Evolutionary conservation across 495 filamentous ascomycete genomes (phyloP).

Genomic region (Daldinia loculata): DNA sequence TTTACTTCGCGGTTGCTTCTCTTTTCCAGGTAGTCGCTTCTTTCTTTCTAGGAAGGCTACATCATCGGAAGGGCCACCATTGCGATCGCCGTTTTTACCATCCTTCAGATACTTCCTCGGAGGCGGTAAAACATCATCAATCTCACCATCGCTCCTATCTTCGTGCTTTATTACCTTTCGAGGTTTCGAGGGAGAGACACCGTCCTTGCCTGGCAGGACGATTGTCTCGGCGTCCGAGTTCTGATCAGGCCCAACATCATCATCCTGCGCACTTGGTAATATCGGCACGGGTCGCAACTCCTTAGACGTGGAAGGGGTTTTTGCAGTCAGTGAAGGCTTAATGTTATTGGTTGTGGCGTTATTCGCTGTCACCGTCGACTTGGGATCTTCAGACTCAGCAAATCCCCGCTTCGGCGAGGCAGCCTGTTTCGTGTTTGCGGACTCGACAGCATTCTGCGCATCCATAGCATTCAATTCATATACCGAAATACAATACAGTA

Average conservation of each 20-base stretch:
- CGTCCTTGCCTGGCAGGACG: constrained; percentile 76
- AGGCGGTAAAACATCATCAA: constrained; percentile 46
- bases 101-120: constrained; percentile 50
- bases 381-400: constrained; percentile 52
- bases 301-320: constrained; percentile 22
- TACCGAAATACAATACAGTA: constrained; percentile 54
- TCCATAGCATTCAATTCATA: constrained; percentile 66
- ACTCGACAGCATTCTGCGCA: constrained; percentile 67
- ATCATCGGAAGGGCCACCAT: constrained; percentile 46
- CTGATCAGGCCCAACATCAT: constrained; percentile 58
- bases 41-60: constrained; percentile 52
- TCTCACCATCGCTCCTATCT: constrained; percentile 65
- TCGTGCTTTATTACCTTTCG: constrained; percentile 76
- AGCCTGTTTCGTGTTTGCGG: constrained; percentile 62
- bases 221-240: constrained; percentile 87
- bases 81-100: constrained; percentile 45
- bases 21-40: constrained; percentile 55
- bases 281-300: constrained; percentile 29
- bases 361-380: constrained; percentile 49
- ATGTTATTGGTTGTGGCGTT: constrained; percentile 33
- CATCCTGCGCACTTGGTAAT: constrained; percentile 45
- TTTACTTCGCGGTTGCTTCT: constrained; percentile 54
- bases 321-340: constrained; percentile 29
- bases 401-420: constrained; percentile 59
- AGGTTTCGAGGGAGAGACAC: constrained; percentile 71